A percentile compares a stretch with the other conserved stretches of the same genome.
Evolutionary conservation across 805 yeast species (phyloP).

Genomic region (Ogataea thermomethanolica): DNA sequence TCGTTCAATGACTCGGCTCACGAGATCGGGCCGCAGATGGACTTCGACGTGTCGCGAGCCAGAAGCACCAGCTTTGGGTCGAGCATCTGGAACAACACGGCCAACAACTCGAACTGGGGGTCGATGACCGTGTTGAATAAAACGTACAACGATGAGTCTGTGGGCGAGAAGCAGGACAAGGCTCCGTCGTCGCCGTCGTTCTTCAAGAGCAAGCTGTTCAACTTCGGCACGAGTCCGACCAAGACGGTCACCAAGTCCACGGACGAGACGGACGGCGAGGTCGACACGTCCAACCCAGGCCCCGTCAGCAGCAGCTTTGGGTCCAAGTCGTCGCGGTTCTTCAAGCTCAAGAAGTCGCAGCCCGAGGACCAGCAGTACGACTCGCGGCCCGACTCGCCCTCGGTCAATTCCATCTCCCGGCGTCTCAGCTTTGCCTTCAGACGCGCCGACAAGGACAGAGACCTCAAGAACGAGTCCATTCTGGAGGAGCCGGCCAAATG

Average conservation of each 20-base stretch:
- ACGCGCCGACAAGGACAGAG: slow-evolving; percentile 29
- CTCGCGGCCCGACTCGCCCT: slow-evolving; percentile 9
- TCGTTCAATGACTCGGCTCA: slow-evolving; percentile 12
- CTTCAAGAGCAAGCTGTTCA: slow-evolving; percentile 34
- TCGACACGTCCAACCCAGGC: slow-evolving; percentile 9
- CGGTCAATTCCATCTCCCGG: slow-evolving; percentile 21
- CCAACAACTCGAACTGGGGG: slow-evolving; percentile 16
- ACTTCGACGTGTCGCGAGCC: slow-evolving; percentile 23
- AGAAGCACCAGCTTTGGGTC: slow-evolving; percentile 36
- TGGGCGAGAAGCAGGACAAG: slow-evolving; percentile 17
- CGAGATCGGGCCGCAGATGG: slow-evolving; percentile 10
- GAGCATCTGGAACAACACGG: slow-evolving; percentile 33
- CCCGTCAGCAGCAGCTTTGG: slow-evolving; percentile 24
- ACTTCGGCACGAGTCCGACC: slow-evolving; percentile 36
- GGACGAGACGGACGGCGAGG: slow-evolving; percentile 18
- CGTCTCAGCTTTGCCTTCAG: slow-evolving; percentile 32
- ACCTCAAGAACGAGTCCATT: slow-evolving; percentile 17
- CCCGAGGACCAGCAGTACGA: slow-evolving; percentile 3
- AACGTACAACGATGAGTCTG: slow-evolving; percentile 4
- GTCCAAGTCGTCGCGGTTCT: slow-evolving; percentile 32
- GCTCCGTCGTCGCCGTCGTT: slow-evolving; percentile 36
- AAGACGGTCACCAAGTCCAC: slow-evolving; percentile 25
- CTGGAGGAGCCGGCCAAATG: slow-evolving; percentile 19
- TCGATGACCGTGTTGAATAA: slow-evolving; percentile 11
- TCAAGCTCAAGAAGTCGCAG: slow-evolving; percentile 26